A percentile compares a stretch with the other conserved stretches of the same genome.
These are phyloP conservation scores for Aspergillus pseudoterreus DNA, from an alignment of 2,329 filamentous ascomycete genomes.

Conservation along the genomic window DNA sequence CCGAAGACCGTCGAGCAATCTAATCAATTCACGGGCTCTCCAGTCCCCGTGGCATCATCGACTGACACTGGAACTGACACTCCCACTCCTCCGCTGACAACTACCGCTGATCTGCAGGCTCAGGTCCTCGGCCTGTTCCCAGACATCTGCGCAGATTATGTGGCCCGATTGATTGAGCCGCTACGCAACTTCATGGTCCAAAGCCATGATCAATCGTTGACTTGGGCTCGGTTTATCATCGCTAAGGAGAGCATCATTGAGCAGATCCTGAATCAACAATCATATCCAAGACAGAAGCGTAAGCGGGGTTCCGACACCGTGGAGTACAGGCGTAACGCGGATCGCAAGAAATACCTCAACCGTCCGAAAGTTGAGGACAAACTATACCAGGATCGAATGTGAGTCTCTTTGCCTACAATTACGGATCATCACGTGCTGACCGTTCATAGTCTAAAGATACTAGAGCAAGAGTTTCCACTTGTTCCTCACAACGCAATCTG, in stretches of 20 bases:
- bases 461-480: conserved; percentile 33
- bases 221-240: neutral
- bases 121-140: conserved; percentile 46
- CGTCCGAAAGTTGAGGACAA: conserved; percentile 19
- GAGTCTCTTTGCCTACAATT: conserved; percentile 4
- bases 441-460: conserved; percentile 20
- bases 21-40: too few species aligned
- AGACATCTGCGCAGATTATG: conserved; percentile 43
- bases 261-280: conserved; percentile 35
- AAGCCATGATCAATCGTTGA: neutral
- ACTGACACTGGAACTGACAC: too few species aligned
- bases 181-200: conserved; percentile 6
- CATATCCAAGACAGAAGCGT: conserved; percentile 42
- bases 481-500: conserved; percentile 38
- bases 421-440: neutral
- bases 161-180: conserved; percentile 34
- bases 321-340: conserved; percentile 22
- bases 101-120: conserved; percentile 22
- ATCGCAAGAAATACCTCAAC: conserved; percentile 23
- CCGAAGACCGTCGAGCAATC: too few species aligned
- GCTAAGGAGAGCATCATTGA: conserved; percentile 37
- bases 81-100: neutral
- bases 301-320: conserved; percentile 31
- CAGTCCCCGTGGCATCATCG: neutral
- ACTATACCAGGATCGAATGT: conserved; percentile 20